These are phyloP conservation scores for Candida nitratophila DNA, from an alignment of 805 yeast species.

Conservation along the genomic window DNA sequence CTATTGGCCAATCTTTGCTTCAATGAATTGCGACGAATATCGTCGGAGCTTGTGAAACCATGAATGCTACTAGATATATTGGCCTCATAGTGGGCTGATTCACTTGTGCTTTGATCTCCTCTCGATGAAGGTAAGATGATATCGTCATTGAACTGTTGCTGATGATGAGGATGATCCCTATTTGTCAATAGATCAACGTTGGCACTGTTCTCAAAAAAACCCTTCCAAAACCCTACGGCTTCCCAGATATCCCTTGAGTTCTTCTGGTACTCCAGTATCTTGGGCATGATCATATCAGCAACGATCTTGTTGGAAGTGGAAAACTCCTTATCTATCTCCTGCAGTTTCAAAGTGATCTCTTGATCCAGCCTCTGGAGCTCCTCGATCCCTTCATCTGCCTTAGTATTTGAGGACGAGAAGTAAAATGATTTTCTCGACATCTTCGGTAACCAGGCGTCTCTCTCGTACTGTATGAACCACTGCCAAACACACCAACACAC, in stretches of 20 bases:
- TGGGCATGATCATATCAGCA: conserved; percentile 61
- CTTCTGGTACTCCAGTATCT: conserved; percentile 50
- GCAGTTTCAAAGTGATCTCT: conserved; percentile 68
- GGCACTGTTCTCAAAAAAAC: conserved; percentile 53
- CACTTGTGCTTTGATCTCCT: no score
- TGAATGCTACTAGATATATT: neutral
- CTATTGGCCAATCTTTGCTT: neutral
- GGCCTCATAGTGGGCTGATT: neutral
- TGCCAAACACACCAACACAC: no score
- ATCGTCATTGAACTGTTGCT: no score
- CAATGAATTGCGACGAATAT: neutral
- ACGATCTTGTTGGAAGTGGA: conserved; percentile 61
- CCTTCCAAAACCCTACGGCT: conserved; percentile 68
- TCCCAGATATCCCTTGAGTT: conserved; percentile 57
- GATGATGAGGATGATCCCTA: neutral
- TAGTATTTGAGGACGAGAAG: conserved; percentile 16
- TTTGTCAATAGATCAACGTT: conserved; percentile 21
- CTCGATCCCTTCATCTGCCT: conserved; percentile 12
- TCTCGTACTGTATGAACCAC: no score
- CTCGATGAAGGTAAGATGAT: no score
- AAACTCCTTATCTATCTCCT: conserved; percentile 71
- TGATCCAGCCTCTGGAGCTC: conserved; percentile 69
- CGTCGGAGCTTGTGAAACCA: neutral
- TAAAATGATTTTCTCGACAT: conserved; percentile 20
- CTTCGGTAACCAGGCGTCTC: neutral